These are phyloP conservation scores for Ogataea wickerhamii DNA, from an alignment of 805 yeast species.

Conservation along the genomic window DNA sequence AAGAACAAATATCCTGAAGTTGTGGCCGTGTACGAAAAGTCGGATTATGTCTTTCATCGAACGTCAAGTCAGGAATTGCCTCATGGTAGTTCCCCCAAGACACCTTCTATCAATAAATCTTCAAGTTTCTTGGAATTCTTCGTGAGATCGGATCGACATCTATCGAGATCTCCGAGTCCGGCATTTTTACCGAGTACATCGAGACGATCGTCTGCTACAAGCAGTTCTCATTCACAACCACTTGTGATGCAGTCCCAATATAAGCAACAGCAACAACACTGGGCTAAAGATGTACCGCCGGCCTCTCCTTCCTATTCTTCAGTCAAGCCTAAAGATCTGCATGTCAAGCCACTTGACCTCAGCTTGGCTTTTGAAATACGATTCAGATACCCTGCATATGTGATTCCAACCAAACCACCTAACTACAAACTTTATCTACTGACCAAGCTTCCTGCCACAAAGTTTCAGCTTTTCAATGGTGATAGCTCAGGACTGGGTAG, in stretches of 20 bases:
- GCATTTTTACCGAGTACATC: conserved; percentile 12
- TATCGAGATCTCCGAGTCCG: conserved; percentile 7
- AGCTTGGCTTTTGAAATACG: conserved; percentile 46
- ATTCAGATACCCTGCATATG: conserved; percentile 43
- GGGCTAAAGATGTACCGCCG: conserved; percentile 1
- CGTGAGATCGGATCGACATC: conserved; percentile 11
- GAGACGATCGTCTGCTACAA: conserved; percentile 12
- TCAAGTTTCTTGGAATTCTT: conserved; percentile 33
- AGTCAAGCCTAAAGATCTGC: conserved; percentile 13
- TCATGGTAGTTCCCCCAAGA: conserved; percentile 6
- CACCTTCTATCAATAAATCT: conserved; percentile 4
- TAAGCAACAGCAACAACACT: conserved; percentile 1
- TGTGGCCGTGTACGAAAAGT: conserved; percentile 34
- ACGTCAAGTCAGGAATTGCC: conserved; percentile 2
- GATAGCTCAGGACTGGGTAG: conserved; percentile 46
- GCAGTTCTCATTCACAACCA: neutral
- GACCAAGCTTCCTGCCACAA: conserved; percentile 19
- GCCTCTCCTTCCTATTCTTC: conserved; percentile 8
- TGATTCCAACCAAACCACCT: conserved; percentile 41
- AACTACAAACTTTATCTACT: conserved; percentile 22
- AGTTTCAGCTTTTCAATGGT: conserved; percentile 34
- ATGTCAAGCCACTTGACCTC: conserved; percentile 35
- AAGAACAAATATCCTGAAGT: conserved; percentile 41
- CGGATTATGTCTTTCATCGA: conserved; percentile 9
- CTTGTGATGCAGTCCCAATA: conserved; percentile 14